Conservation (phyloP, 805 yeast genomes). For the Nakazawaea anatomiae region DNA sequence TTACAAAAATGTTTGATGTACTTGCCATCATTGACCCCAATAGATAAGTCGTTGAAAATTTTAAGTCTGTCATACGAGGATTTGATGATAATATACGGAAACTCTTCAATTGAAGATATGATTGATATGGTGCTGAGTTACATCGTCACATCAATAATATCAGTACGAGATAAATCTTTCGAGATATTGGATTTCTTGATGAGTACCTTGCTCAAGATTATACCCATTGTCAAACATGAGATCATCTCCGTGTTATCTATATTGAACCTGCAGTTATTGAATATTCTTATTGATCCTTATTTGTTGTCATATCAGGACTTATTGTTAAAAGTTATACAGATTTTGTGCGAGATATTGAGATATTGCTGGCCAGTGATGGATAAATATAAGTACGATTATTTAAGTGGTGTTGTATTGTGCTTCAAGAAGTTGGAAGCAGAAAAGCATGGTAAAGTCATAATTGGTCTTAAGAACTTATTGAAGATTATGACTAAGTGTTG, state of each 20-base stretch:
- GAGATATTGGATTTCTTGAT: slow-evolving; percentile 4
- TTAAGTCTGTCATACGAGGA: neutral
- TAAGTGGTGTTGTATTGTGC: neutral
- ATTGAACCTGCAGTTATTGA: slow-evolving; percentile 1
- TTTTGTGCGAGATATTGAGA: neutral
- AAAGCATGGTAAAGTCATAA: neutral
- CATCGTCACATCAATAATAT: slow-evolving; percentile 3
- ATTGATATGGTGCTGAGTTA: neutral
- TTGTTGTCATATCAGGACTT: neutral
- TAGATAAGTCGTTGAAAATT: neutral
- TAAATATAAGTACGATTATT: slow-evolving; percentile 6
- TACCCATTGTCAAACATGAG: neutral
- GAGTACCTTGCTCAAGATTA: neutral
- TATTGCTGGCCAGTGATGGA: slow-evolving; percentile 9
- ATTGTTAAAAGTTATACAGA: neutral
- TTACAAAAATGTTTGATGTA: slow-evolving; percentile 6
- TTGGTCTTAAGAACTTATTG: neutral
- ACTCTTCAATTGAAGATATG: neutral
- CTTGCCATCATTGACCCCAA: slow-evolving; percentile 5
- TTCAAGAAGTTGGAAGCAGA: neutral
- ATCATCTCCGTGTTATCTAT: neutral
- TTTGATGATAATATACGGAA: neutral
- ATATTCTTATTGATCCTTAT: slow-evolving; percentile 7
- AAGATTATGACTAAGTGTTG: neutral
- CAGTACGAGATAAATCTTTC: slow-evolving; percentile 3